Conservation (phyloP, 192 early-diverging fungal genomes). For the Coemansia furcata region DNA sequence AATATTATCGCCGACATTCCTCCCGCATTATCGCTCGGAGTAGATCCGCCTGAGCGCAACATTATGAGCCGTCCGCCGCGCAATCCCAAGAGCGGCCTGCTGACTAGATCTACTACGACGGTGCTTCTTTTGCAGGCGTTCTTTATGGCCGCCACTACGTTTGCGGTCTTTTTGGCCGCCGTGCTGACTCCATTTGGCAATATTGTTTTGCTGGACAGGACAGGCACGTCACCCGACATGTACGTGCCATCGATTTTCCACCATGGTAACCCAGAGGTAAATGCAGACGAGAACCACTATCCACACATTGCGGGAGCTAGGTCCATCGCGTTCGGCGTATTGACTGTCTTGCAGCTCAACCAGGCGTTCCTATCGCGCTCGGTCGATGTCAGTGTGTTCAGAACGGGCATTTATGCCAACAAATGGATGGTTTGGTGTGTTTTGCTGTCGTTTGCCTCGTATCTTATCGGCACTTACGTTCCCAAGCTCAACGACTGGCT, state of each 20-base stretch:
- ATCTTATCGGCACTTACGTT: conserved; percentile 79
- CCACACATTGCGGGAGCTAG: conserved; percentile 51
- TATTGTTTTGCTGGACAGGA: conserved; percentile 25
- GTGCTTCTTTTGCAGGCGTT: conserved; percentile 74
- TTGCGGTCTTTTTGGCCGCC: conserved; percentile 61
- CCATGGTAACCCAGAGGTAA: conserved; percentile 42
- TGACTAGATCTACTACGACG: conserved; percentile 60
- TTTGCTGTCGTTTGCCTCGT: conserved; percentile 61
- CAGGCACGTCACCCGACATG: conserved; percentile 13
- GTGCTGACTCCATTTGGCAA: conserved; percentile 51
- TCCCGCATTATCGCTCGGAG: conserved; percentile 89
- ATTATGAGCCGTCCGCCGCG: conserved; percentile 86
- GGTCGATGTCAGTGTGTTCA: conserved; percentile 70
- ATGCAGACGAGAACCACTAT: conserved; percentile 38
- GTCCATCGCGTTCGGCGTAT: conserved; percentile 66
- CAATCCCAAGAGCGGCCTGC: conserved; percentile 68
- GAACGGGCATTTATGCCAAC: conserved; percentile 72
- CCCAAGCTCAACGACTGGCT: conserved; percentile 66
- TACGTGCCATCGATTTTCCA: conserved; percentile 50
- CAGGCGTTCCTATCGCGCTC: conserved; percentile 85
- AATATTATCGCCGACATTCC: conserved; percentile 98
- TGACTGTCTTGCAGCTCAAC: conserved; percentile 85
- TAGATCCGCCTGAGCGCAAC: conserved; percentile 82
- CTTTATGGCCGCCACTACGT: conserved; percentile 63
- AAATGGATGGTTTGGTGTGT: conserved; percentile 78